phyloP scores from a whole-genome alignment of 202 grass and related monocot species.

The Zoysia matrella region DNA sequence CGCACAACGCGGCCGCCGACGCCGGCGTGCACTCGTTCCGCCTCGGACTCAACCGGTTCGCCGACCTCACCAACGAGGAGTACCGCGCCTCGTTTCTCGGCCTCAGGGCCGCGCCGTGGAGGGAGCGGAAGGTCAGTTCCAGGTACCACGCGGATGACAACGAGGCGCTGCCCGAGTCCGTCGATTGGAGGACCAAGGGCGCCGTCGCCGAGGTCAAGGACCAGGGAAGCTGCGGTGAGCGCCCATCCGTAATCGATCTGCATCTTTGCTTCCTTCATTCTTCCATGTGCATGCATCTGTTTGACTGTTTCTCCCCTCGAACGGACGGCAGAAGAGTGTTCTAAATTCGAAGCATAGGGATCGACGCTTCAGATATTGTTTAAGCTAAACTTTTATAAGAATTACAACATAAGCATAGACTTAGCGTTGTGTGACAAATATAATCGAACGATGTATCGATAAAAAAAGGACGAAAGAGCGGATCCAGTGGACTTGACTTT shows the following conservation, averaged over 20 bases:
- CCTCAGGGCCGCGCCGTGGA: conserved; percentile 31
- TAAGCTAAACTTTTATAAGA: too few relatives aligned
- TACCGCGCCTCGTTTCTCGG: conserved; percentile 75
- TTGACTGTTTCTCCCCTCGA: background rate
- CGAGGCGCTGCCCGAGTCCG: conserved; percentile 64
- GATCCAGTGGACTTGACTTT: too few relatives aligned
- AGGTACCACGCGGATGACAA: conserved; percentile 60
- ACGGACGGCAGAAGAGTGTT: too few relatives aligned
- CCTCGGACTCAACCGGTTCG: conserved; percentile 86
- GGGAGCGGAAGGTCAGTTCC: conserved; percentile 37
- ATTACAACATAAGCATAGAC: too few relatives aligned
- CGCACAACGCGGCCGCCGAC: conserved; percentile 78
- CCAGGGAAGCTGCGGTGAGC: conserved; percentile 82
- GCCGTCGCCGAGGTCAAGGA: conserved; percentile 71
- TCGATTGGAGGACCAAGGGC: conserved; percentile 85
- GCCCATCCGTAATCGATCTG: background rate
- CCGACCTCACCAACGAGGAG: conserved; percentile 90
- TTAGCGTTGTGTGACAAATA: too few relatives aligned
- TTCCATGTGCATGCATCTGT: too few relatives aligned
- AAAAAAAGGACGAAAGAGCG: too few relatives aligned
- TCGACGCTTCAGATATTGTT: too few relatives aligned
- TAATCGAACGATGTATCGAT: too few relatives aligned
- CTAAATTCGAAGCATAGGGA: too few relatives aligned
- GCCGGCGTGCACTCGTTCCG: conserved; percentile 73
- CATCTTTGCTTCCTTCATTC: too few relatives aligned